Evolutionary conservation across 768 basidiomycete species (phyloP).

Genomic region (Tulasnella sp.): DNA sequence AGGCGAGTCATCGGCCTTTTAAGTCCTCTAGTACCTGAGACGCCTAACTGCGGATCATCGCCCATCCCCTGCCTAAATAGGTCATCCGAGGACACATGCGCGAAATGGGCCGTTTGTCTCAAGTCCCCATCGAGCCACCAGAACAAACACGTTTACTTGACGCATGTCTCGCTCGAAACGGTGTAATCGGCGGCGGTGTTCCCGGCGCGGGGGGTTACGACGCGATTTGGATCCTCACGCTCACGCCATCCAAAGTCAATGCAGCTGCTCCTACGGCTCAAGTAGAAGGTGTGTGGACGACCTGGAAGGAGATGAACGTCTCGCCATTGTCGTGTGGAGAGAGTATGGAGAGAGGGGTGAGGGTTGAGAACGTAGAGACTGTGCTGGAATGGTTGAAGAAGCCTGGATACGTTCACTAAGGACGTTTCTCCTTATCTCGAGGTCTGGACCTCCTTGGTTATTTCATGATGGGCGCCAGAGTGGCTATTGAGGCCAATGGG

Average conservation of each 20-base stretch:
- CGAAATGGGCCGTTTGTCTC: slow-evolving; percentile 66
- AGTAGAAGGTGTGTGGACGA: slow-evolving; percentile 62
- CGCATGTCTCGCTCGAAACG: slow-evolving; percentile 63
- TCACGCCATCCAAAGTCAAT: slow-evolving; percentile 36
- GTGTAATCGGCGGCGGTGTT: slow-evolving; percentile 90
- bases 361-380: slow-evolving; percentile 46
- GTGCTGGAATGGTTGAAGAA: not conserved
- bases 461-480: not conserved
- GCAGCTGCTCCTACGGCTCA: slow-evolving; percentile 39
- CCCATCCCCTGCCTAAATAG: slow-evolving; percentile 34
- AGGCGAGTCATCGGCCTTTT: slow-evolving; percentile 37
- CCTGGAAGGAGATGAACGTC: slow-evolving; percentile 53
- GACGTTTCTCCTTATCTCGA: not conserved
- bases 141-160: slow-evolving; percentile 82
- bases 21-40: not conserved
- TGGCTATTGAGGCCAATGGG: not conserved
- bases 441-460: not conserved
- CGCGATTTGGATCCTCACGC: slow-evolving; percentile 87
- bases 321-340: slow-evolving; percentile 66
- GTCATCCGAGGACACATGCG: slow-evolving; percentile 72
- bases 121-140: slow-evolving; percentile 82
- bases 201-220: slow-evolving; percentile 98
- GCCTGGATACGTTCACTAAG: not conserved
- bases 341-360: slow-evolving; percentile 57
- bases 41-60: not conserved